These are phyloP conservation scores for Cutaneotrichosporon sp. DNA, from an alignment of 1,284 basidiomycete genomes.

Conservation along the genomic window DNA sequence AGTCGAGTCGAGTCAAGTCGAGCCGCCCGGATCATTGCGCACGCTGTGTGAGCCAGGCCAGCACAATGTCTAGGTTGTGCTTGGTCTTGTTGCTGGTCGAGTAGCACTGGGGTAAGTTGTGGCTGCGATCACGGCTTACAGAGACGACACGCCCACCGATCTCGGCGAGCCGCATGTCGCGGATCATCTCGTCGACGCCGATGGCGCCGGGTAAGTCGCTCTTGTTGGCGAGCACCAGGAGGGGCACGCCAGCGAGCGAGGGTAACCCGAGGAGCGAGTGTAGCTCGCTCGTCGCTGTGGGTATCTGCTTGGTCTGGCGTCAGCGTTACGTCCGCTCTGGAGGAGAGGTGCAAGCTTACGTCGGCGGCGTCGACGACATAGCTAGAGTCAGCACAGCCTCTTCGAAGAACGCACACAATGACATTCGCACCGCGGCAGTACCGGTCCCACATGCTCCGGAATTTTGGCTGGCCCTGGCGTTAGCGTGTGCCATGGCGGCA, in stretches of 20 bases:
- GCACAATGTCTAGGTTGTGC: constrained; percentile 69
- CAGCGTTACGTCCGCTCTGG: not conserved
- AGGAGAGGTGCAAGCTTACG: constrained; percentile 57
- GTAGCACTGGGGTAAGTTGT: constrained; percentile 32
- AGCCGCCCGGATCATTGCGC: constrained; percentile 26
- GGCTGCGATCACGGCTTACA: constrained; percentile 59
- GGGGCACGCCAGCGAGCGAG: constrained; percentile 73
- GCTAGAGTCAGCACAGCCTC: constrained; percentile 56
- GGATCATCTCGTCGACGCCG: constrained; percentile 82
- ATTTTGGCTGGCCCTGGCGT: constrained; percentile 78
- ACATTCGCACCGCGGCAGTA: constrained; percentile 95
- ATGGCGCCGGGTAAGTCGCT: constrained; percentile 83
- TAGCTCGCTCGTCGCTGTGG: constrained; percentile 84
- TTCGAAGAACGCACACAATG: constrained; percentile 69
- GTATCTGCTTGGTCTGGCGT: constrained; percentile 71
- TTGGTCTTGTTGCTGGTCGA: constrained; percentile 82
- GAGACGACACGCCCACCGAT: constrained; percentile 80
- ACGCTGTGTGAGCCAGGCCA: constrained; percentile 55
- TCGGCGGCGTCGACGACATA: constrained; percentile 89
- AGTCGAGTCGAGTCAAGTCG: not conserved
- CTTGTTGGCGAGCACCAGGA: constrained; percentile 95
- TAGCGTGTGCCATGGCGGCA: not conserved
- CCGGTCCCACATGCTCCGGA: constrained; percentile 79
- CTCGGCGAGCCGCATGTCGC: constrained; percentile 75
- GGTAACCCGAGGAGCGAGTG: constrained; percentile 79